Conservation (phyloP, 148 eudicot species). For the Camellia granthamiana region DNA sequence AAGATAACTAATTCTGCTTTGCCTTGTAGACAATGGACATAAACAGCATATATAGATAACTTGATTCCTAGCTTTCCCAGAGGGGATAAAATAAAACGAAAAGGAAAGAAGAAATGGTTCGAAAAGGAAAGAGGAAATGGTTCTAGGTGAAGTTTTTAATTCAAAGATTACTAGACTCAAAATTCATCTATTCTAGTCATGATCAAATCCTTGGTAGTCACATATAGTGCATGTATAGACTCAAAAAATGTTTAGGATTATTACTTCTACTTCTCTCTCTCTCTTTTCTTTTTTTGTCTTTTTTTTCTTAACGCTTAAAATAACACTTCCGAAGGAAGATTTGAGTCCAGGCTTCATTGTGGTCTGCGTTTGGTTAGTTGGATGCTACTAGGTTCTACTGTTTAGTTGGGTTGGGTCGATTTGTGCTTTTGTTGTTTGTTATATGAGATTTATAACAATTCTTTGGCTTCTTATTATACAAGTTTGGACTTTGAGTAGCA, state of each 20-base stretch:
- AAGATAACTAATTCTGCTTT: not conserved
- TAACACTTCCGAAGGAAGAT: not conserved
- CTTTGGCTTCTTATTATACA: not conserved
- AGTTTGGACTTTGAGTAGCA: not conserved
- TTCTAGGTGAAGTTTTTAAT: not conserved
- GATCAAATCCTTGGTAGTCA: not conserved
- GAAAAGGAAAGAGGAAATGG: not conserved
- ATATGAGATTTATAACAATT: conserved; percentile 1
- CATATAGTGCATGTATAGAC: not conserved
- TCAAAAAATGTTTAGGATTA: not conserved
- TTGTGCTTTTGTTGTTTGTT: conserved; percentile 2
- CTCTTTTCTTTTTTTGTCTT: too few species aligned
- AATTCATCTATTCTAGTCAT: not conserved
- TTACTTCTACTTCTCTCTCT: not conserved
- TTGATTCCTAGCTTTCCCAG: not conserved
- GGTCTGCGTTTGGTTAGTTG: not conserved
- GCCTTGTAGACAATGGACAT: not conserved
- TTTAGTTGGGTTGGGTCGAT: not conserved
- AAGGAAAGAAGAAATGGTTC: not conserved
- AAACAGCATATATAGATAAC: not conserved
- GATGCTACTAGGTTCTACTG: conserved; percentile 4
- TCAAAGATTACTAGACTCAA: not conserved
- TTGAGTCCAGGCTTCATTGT: conserved; percentile 3
- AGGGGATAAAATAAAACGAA: not conserved
- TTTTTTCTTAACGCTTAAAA: not conserved